Percentiles rank a stretch among this genome's conserved stretches.
phyloP scores from a whole-genome alignment of 2,329 filamentous ascomycete genomes.

The Knufia petricola region DNA sequence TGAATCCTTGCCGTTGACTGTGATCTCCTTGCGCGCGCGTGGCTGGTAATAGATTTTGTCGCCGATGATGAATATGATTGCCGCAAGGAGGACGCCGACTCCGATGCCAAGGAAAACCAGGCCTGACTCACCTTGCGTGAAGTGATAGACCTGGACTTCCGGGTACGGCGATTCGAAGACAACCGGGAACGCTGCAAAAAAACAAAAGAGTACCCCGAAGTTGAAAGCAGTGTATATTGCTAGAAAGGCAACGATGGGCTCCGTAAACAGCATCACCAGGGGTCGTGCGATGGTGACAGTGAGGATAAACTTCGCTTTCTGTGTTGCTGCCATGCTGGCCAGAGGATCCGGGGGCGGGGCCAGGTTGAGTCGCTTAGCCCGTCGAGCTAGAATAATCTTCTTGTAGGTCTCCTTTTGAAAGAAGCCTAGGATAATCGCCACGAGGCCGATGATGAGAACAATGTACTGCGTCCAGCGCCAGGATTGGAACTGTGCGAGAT shows the following conservation, averaged over 20 bases:
- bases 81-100: constrained; percentile 52
- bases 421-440: constrained; percentile 52
- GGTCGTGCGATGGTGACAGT: constrained; percentile 41
- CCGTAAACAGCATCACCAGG: constrained; percentile 54
- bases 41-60: constrained; percentile 20
- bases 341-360: constrained; percentile 58
- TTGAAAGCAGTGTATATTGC: constrained; percentile 67
- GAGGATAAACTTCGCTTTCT: constrained; percentile 36
- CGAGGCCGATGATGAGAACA: constrained; percentile 53
- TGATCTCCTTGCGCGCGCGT: constrained; percentile 11
- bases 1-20: constrained; percentile 11
- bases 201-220: constrained; percentile 72
- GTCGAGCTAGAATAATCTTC: constrained; percentile 54
- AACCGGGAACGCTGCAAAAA: constrained; percentile 74
- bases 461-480: constrained; percentile 69
- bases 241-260: constrained; percentile 59
- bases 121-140: constrained; percentile 57
- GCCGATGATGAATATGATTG: constrained; percentile 17
- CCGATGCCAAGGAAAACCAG: constrained; percentile 78
- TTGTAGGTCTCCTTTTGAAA: constrained; percentile 56
- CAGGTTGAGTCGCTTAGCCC: constrained; percentile 45
- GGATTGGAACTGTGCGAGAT: constrained; percentile 51
- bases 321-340: constrained; percentile 48
- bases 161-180: constrained; percentile 52
- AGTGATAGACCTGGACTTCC: constrained; percentile 48